These are phyloP conservation scores for Saksenaea oblongispora DNA, from an alignment of 371 early-diverging fungal species.

Conservation along the genomic window DNA sequence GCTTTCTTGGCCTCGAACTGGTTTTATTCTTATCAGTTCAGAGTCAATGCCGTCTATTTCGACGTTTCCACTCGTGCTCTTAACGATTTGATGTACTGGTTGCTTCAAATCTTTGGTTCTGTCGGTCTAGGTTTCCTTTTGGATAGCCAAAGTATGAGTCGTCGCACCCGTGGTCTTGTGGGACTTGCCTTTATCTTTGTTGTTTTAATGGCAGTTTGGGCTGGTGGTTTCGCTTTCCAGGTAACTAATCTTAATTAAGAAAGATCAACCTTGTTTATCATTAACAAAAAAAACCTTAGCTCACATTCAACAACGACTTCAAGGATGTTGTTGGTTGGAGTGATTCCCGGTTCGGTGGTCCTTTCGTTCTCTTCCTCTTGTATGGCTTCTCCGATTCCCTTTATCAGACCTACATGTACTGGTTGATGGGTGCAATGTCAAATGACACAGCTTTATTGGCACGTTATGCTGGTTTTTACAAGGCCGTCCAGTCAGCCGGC, in stretches of 20 bases:
- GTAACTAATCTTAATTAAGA: neutral
- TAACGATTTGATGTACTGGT: conserved; percentile 69
- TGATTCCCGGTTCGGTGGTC: conserved; percentile 41
- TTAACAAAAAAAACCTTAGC: neutral
- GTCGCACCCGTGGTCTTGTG: conserved; percentile 52
- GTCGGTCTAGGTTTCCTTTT: conserved; percentile 51
- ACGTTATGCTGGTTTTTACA: conserved; percentile 72
- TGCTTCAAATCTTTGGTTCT: conserved; percentile 64
- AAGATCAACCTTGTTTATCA: neutral
- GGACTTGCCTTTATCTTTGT: conserved; percentile 46
- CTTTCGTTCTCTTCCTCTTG: conserved; percentile 61
- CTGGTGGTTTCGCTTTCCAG: conserved; percentile 58
- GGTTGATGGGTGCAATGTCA: conserved; percentile 72
- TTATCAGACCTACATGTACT: conserved; percentile 69
- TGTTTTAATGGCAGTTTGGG: conserved; percentile 58
- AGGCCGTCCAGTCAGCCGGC: conserved; percentile 59
- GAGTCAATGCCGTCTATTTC: conserved; percentile 54
- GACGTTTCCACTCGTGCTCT: conserved; percentile 58
- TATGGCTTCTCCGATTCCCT: conserved; percentile 69
- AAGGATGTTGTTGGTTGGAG: conserved; percentile 37
- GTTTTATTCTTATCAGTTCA: conserved; percentile 69
- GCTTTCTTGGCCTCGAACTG: conserved; percentile 70
- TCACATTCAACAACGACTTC: conserved; percentile 35
- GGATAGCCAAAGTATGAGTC: conserved; percentile 45
- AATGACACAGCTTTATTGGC: conserved; percentile 65